Conservation (phyloP, 2,329 filamentous ascomycete genomes). For the Fusarium virguliforme region DNA sequence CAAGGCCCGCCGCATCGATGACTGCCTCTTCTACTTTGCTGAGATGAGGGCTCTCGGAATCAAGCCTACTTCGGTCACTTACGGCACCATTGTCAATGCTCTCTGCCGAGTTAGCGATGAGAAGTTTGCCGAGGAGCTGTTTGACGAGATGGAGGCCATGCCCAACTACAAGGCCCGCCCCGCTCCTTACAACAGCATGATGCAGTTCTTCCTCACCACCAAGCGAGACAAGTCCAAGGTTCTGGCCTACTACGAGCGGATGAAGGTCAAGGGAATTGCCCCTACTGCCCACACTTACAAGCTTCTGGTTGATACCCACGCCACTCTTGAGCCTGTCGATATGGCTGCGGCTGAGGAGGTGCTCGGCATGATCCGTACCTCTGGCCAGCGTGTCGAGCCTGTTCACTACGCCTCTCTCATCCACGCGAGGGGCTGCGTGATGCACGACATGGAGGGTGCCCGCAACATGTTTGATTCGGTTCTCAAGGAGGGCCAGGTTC, state of each 20-base stretch:
- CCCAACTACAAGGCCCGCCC: slow-evolving; percentile 98
- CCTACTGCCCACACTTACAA: slow-evolving; percentile 98
- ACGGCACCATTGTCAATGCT: slow-evolving; percentile 98
- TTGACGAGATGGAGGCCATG: slow-evolving; percentile 99
- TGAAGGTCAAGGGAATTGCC: slow-evolving; percentile 88
- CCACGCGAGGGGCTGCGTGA: slow-evolving; percentile 93
- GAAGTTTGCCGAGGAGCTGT: slow-evolving; percentile 97
- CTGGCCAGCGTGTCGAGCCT: slow-evolving; percentile 85
- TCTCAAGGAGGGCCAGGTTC: slow-evolving; percentile 76
- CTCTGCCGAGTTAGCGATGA: slow-evolving; percentile 97
- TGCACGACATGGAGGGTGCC: slow-evolving; percentile 91
- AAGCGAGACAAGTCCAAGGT: slow-evolving; percentile 97
- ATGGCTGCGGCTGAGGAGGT: slow-evolving; percentile 90
- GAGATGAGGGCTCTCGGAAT: slow-evolving; percentile 96
- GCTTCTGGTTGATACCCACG: slow-evolving; percentile 94
- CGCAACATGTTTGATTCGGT: slow-evolving; percentile 87
- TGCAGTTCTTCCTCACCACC: slow-evolving; percentile 98
- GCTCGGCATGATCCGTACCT: slow-evolving; percentile 81
- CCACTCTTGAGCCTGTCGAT: slow-evolving; percentile 91
- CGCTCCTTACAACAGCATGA: slow-evolving; percentile 98
- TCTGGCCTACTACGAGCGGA: slow-evolving; percentile 93
- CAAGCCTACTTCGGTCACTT: slow-evolving; percentile 96
- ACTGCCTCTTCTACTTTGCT: slow-evolving; percentile 97
- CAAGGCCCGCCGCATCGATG: slow-evolving; percentile 97
- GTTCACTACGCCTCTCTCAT: slow-evolving; percentile 97